Percentiles rank a stretch among this genome's conserved stretches.
Conservation (phyloP, 2,329 filamentous ascomycete species). For the Orbilia blumenaviensis region DNA sequence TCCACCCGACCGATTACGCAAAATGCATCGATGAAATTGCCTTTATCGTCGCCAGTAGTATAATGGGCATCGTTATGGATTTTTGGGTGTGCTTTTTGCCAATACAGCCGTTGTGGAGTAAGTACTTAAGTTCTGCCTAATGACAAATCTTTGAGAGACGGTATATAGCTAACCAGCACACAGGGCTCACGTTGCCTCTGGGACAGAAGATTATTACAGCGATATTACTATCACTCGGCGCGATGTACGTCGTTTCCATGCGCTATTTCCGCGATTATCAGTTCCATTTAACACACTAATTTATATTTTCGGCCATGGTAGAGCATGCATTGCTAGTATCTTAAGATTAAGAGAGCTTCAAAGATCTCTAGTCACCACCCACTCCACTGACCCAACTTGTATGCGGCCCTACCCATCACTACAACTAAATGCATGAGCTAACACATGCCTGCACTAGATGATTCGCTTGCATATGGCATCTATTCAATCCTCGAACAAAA, state of each 20-base stretch:
- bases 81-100: constrained; percentile 44
- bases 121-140: not conserved
- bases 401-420: not conserved
- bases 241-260: constrained; percentile 9
- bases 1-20: constrained; percentile 14
- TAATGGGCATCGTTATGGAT: constrained; percentile 37
- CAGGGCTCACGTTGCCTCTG: constrained; percentile 27
- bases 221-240: constrained; percentile 27
- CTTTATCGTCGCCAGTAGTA: constrained; percentile 16
- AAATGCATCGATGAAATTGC: constrained; percentile 26
- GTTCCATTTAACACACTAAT: not conserved
- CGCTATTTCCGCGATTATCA: not conserved
- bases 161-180: not conserved
- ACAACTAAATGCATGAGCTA: not conserved
- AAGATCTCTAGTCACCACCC: constrained; percentile 6
- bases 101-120: constrained; percentile 38
- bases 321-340: constrained; percentile 36
- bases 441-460: not conserved
- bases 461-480: constrained; percentile 16
- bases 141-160: not conserved
- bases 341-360: constrained; percentile 28
- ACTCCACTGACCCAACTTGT: constrained; percentile 33
- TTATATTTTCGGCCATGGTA: not conserved
- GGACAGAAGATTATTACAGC: constrained; percentile 41
- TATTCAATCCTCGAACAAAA: constrained; percentile 37